Base-by-base conservation (phyloP, 1,284 basidiomycete genomes). In the Marasmius oreades region DNA sequence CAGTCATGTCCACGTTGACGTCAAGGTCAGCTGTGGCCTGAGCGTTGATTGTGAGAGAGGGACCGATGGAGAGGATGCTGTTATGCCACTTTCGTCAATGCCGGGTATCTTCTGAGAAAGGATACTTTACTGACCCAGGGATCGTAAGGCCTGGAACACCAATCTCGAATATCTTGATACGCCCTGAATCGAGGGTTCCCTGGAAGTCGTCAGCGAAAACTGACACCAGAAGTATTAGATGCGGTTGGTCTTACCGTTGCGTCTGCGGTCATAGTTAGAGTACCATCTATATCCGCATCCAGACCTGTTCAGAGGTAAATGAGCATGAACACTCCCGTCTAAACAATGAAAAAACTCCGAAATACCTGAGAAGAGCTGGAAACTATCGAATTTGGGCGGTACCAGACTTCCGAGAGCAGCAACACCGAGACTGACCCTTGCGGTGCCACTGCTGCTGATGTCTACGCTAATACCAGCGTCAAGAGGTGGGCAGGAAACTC, bases 381-480 rank as follows among this genome's bases (percentile, higher is more conserved):
- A 68, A 24, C 64, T 61, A 3, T 61, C 55, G 8, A 71, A 47
- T 44, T 64, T 61, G 0, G 77, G 77, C 1, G 79, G 78, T 3
- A 80, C 51, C 23, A 81, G 55, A 1, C 70, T 74, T 2, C 80
- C 80, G 3, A 65, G 67, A 0, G 72, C 75, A 3, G 69, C 72
- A 22, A 79, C 64, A 11, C 79, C 79, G 43, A 80, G 65, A 23
- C 66, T 65, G 14, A 75, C 66, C 2, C 64, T 60, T 0, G 71
- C 73, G 51, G 68, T 53, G 4, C 66, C 73, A 43, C 76, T 73
- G 5, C 73, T 73, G 24, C 73, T 64, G 0, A 78, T 71, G 56
- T 76, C 71, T 8, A 78, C 70, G 16, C 73, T 72, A 14, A 76
- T 60, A 16, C 67, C 62, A 0, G 70, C 77, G 5, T 61, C 61